Conservation (phyloP, 768 basidiomycete species). For the Termitomyces sp. region DNA sequence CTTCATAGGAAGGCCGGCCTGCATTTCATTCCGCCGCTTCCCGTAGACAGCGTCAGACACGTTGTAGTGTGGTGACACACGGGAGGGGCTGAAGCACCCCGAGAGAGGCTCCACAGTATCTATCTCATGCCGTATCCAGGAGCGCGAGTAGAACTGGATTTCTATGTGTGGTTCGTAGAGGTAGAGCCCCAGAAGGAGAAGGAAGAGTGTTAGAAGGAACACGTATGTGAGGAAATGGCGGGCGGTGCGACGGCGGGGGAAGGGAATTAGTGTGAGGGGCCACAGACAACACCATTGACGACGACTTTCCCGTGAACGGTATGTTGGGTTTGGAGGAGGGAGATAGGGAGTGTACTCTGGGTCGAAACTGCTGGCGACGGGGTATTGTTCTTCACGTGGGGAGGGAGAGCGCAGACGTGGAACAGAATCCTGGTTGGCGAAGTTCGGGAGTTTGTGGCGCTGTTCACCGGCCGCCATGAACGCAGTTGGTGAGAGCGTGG, state of each 20-base stretch:
- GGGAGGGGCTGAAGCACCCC: constrained; percentile 66
- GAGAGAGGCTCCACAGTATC: constrained; percentile 54
- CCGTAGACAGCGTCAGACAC: constrained; percentile 58
- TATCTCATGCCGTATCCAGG: constrained; percentile 74
- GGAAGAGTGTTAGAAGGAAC: constrained; percentile 29
- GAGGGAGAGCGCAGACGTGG: constrained; percentile 24
- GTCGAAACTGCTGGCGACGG: constrained; percentile 17
- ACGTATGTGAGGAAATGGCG: constrained; percentile 20
- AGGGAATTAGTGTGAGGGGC: constrained; percentile 13
- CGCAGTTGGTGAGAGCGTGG: neutral
- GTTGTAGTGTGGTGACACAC: constrained; percentile 64
- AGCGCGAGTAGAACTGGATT: constrained; percentile 67
- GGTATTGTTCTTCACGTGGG: constrained; percentile 15
- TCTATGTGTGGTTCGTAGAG: constrained; percentile 85
- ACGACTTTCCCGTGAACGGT: constrained; percentile 18
- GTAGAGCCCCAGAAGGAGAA: constrained; percentile 44
- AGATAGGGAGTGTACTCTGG: constrained; percentile 13
- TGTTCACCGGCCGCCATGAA: constrained; percentile 40
- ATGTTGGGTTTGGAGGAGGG: constrained; percentile 18
- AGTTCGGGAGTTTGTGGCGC: constrained; percentile 39
- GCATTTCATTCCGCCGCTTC: constrained; percentile 61
- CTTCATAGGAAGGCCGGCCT: constrained; percentile 74
- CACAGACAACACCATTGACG: constrained; percentile 12
- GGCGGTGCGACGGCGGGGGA: constrained; percentile 30
- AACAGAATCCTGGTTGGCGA: constrained; percentile 28